Percentiles rank a stretch among this genome's conserved stretches.
Evolutionary conservation across 1,284 basidiomycete species (phyloP).

Genomic region (Naganishia liquefaciens): DNA sequence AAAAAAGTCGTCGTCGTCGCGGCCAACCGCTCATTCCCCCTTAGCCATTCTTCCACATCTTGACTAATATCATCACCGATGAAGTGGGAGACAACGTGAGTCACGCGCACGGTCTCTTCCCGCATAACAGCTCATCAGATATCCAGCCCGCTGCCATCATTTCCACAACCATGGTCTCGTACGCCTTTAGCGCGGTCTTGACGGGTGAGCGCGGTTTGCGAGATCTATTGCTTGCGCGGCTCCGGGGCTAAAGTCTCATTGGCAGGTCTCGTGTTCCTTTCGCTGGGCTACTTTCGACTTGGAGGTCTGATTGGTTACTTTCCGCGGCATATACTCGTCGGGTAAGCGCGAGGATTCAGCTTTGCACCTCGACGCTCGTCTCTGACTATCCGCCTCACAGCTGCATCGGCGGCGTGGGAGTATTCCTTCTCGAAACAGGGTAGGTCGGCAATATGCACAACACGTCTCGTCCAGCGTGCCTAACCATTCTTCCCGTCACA

Average conservation of each 20-base stretch:
- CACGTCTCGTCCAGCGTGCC: background rate
- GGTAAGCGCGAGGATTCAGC: conserved; percentile 57
- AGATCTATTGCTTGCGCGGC: no score
- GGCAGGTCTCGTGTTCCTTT: conserved; percentile 75
- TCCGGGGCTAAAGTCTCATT: conserved; percentile 33
- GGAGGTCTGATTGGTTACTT: conserved; percentile 93
- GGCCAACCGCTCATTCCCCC: background rate
- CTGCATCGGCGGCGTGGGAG: conserved; percentile 94
- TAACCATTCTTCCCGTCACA: no score
- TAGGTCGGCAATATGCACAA: conserved; percentile 47
- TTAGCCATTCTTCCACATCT: conserved; percentile 91
- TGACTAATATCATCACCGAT: conserved; percentile 73
- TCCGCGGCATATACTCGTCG: conserved; percentile 91
- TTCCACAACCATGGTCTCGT: conserved; percentile 87
- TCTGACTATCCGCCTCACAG: conserved; percentile 51
- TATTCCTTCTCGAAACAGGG: conserved; percentile 88
- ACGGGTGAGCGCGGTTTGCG: conserved; percentile 64
- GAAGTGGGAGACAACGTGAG: conserved; percentile 68
- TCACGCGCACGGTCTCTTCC: background rate
- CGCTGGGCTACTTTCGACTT: conserved; percentile 78
- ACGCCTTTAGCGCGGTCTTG: conserved; percentile 83
- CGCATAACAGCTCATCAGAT: background rate
- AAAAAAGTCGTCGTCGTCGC: background rate
- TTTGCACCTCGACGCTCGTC: background rate
- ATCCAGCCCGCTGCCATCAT: conserved; percentile 65